Evolutionary conservation across 2,329 filamentous ascomycete genomes (phyloP), one percentile per base, ranked within the genome.

Genomic region (Aspergillus niger): DNA sequence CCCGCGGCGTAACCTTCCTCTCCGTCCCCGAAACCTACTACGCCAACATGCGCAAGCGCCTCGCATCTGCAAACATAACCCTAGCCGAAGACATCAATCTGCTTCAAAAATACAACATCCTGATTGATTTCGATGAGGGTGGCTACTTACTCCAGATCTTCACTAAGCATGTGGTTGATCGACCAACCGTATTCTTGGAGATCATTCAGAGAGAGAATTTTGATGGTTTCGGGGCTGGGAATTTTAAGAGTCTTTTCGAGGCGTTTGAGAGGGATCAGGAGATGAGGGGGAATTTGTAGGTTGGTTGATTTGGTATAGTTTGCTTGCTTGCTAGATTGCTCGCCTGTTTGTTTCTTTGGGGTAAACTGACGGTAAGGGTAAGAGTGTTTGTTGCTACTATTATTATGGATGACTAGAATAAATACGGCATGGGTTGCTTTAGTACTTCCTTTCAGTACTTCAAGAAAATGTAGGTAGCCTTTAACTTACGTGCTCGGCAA

Each of bases 191-290:
- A 39, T 97, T 97, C 73, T 85, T 96, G 63, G 92, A 97, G 83
- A 92, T 97, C 68, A 97, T 97, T 68, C 91, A 96, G 82, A 82
- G 92, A 53, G 89, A 94, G 67, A 86, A 90, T 57, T 97, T 97
- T 75, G 88, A 91, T 59, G 92, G 92, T 0, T 97, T 97, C 69
- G 92, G 92, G 4, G 92, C 92, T 0, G 92, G 92, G 1, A 96
- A 97, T 76, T 96, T 97, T 79, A 96, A 92, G 86, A 91, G 88
- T 67, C 71, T 96, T 70, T 97, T 97, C 71, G 92, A 97, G 82
- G 92, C 92, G 0, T 95, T 97, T 76, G 92, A 55, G 38, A 41
- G 52, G 22, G 52, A 55, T 7, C 52, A 55, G 52, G 52, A 24
- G 24, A 17, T 10, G 24, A 55, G 52, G 6, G 52, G 52, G 52